Percentiles rank a stretch among this genome's conserved stretches.
Evolutionary conservation across 139 green algal species (phyloP).

Genomic region (Gonium pectorale): DNA sequence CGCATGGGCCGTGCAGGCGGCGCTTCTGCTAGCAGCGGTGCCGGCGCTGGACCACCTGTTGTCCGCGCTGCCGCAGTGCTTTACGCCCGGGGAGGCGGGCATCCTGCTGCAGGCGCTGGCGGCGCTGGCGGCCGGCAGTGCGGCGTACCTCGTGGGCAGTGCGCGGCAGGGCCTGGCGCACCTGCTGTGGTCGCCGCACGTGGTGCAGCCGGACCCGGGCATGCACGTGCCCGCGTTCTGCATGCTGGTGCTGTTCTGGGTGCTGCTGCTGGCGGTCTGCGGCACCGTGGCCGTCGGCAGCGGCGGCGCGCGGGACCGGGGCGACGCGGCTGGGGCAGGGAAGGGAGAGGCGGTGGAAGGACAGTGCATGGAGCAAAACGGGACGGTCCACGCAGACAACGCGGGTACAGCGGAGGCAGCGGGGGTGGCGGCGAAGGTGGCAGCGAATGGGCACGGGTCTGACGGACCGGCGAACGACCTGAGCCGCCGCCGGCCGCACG

Average conservation of each 20-base stretch:
- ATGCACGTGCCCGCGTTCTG: conserved; percentile 39
- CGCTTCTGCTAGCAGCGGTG: not conserved
- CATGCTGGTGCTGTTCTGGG: conserved; percentile 45
- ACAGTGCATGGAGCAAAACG: no score
- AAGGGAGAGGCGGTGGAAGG: not conserved
- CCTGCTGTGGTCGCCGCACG: conserved; percentile 36
- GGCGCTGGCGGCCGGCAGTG: conserved; percentile 17
- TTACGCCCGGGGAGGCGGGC: conserved; percentile 65
- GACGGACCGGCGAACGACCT: no score
- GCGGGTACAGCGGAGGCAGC: no score
- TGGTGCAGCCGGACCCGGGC: conserved; percentile 38
- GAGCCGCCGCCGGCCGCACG: no score
- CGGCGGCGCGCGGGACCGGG: not conserved
- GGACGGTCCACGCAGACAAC: no score
- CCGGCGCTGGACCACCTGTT: conserved; percentile 46
- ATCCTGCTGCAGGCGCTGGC: conserved; percentile 56
- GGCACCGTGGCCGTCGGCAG: not conserved
- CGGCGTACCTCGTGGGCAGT: conserved; percentile 33
- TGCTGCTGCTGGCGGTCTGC: conserved; percentile 19
- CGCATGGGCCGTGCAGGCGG: not conserved
- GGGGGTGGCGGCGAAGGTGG: no score
- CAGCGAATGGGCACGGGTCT: no score
- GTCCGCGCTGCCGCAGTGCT: conserved; percentile 49
- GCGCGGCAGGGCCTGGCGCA: conserved; percentile 47
- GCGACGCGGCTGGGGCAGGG: no score